These are phyloP conservation scores for Phytophthora europaea DNA, from an alignment of 352 stramenopile genomes.

Conservation along the genomic window DNA sequence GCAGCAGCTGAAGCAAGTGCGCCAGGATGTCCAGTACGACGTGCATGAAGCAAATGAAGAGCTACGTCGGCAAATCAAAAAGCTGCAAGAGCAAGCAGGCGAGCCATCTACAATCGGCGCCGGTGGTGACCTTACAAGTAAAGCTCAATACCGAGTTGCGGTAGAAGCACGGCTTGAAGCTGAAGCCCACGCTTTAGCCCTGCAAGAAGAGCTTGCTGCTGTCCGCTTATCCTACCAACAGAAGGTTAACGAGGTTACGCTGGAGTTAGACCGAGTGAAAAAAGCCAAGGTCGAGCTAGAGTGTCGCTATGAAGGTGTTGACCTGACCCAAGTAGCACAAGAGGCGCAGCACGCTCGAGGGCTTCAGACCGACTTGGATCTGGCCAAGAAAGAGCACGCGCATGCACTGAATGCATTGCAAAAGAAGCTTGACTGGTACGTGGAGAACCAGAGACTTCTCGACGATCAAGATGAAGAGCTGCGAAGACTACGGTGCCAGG, in stretches of 20 bases:
- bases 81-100: conserved; percentile 46
- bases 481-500: conserved; percentile 38
- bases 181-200: conserved; percentile 56
- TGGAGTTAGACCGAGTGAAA: conserved; percentile 82
- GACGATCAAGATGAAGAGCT: conserved; percentile 82
- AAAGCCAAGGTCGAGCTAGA: conserved; percentile 86
- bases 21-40: conserved; percentile 71
- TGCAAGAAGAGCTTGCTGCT: conserved; percentile 72
- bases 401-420: conserved; percentile 64
- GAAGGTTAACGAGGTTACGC: conserved; percentile 72
- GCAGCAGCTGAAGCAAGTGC: conserved; percentile 76
- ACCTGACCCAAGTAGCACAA: conserved; percentile 64
- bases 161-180: conserved; percentile 74
- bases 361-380: conserved; percentile 54
- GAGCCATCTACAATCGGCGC: conserved; percentile 8
- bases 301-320: conserved; percentile 80
- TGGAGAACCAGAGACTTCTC: conserved; percentile 83
- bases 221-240: conserved; percentile 48
- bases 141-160: conserved; percentile 57
- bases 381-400: conserved; percentile 60
- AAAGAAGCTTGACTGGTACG: conserved; percentile 90
- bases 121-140: conserved; percentile 41
- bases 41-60: conserved; percentile 81
- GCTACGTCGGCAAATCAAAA: conserved; percentile 60
- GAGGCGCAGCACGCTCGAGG: conserved; percentile 59